Evolutionary conservation across 2,329 filamentous ascomycete genomes (phyloP).

Genomic region (Xylaria sp.): DNA sequence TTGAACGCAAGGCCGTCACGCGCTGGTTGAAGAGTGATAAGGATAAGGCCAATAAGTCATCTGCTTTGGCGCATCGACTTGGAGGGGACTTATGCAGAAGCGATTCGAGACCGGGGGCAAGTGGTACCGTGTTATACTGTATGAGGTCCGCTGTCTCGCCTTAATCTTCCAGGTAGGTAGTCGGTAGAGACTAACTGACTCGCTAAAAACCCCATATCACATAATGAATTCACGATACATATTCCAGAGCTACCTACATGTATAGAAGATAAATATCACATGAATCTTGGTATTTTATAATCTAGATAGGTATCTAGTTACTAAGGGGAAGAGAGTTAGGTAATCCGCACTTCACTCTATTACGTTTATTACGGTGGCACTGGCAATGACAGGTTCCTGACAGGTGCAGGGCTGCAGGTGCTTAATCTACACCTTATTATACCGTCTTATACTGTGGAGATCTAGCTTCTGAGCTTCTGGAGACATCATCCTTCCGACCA

Average conservation of each 20-base stretch:
- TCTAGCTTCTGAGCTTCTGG: slow-evolving; percentile 16
- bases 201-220: neutral
- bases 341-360: neutral
- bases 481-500: slow-evolving; percentile 7
- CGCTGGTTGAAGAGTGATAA: neutral
- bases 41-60: neutral
- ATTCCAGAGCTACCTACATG: neutral
- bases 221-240: neutral
- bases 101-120: too few relatives aligned
- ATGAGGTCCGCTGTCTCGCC: neutral
- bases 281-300: neutral
- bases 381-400: neutral
- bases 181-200: neutral
- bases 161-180: neutral
- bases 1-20: slow-evolving; percentile 2
- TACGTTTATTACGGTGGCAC: neutral
- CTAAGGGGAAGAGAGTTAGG: neutral
- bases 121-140: neutral
- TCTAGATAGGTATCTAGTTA: neutral
- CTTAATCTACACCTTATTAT: neutral
- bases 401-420: neutral
- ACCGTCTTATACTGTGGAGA: slow-evolving; percentile 21
- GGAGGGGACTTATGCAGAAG: neutral
- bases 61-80: neutral
- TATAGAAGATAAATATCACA: too few relatives aligned